These are phyloP conservation scores for Grosmannia penicillata DNA, from an alignment of 2,329 filamentous ascomycete species.

Conservation along the genomic window DNA sequence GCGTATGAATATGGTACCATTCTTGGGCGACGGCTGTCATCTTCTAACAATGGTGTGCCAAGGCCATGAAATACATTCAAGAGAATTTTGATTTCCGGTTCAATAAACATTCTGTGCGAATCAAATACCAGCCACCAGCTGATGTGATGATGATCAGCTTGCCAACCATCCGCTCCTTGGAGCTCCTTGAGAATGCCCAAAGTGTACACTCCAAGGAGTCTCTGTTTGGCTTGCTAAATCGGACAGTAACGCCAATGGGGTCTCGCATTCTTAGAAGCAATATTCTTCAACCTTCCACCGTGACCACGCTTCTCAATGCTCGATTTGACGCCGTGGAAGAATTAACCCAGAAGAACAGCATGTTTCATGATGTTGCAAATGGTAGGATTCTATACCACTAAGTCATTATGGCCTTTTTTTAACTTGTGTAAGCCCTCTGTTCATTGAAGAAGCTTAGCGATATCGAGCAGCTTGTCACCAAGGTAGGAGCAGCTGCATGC, in stretches of 20 bases:
- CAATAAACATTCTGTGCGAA: slow-evolving; percentile 63
- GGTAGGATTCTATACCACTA: slow-evolving; percentile 24
- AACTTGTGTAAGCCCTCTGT: slow-evolving; percentile 7
- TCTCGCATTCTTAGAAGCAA: slow-evolving; percentile 68
- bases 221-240: slow-evolving; percentile 72
- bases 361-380: slow-evolving; percentile 63
- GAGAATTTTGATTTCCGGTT: slow-evolving; percentile 54
- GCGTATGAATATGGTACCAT: slow-evolving; percentile 17
- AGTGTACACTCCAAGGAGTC: slow-evolving; percentile 66
- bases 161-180: slow-evolving; percentile 71
- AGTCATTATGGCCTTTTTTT: not conserved
- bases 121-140: slow-evolving; percentile 77
- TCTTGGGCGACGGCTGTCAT: not conserved
- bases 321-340: slow-evolving; percentile 78
- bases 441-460: slow-evolving; percentile 54
- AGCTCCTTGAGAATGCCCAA: slow-evolving; percentile 78
- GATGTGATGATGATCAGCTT: slow-evolving; percentile 94
- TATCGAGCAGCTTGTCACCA: slow-evolving; percentile 64
- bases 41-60: slow-evolving; percentile 5
- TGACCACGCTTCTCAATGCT: slow-evolving; percentile 45
- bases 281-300: slow-evolving; percentile 77
- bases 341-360: slow-evolving; percentile 64
- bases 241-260: slow-evolving; percentile 81
- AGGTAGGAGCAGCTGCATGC: slow-evolving; percentile 26
- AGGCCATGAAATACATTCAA: slow-evolving; percentile 75